A percentile compares a stretch with the other conserved stretches of the same genome.
Conservation (phyloP, 208 protist genomes). For the Trypanosoma conorhini region DNA sequence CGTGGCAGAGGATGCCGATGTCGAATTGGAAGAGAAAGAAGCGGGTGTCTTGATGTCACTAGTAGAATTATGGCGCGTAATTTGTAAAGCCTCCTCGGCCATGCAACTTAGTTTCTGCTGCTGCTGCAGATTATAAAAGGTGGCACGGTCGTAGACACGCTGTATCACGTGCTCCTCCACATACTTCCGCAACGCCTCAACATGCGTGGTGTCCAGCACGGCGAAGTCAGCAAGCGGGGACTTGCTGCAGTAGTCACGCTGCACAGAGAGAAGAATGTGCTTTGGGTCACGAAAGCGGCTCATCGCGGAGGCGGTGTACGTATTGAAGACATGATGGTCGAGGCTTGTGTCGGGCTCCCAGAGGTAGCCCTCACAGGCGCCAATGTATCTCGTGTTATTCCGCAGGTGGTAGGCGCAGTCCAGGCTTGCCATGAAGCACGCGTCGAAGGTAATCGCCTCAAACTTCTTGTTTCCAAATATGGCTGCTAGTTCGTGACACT, state of each 20-base stretch:
- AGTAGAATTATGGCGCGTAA: conserved; percentile 34
- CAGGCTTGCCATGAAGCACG: conserved; percentile 88
- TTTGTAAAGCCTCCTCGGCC: conserved; percentile 45
- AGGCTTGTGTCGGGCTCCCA: conserved; percentile 81
- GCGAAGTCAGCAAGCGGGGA: conserved; percentile 71
- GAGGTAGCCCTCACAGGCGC: conserved; percentile 82
- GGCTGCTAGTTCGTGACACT: conserved; percentile 69
- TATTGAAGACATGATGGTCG: conserved; percentile 85
- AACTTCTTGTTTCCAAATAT: conserved; percentile 65
- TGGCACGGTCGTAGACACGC: conserved; percentile 74
- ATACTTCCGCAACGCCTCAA: conserved; percentile 55
- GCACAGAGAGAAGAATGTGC: conserved; percentile 60
- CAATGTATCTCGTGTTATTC: conserved; percentile 83
- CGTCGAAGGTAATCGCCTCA: conserved; percentile 86
- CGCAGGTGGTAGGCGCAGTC: conserved; percentile 86
- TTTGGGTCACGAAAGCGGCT: conserved; percentile 67
- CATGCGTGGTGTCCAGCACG: conserved; percentile 72
- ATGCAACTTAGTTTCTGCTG: conserved; percentile 48
- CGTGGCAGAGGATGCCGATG: conserved; percentile 25
- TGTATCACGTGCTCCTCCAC: conserved; percentile 71
- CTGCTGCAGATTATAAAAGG: conserved; percentile 68
- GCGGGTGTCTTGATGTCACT: conserved; percentile 30
- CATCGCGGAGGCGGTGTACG: conserved; percentile 70
- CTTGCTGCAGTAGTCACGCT: conserved; percentile 74
- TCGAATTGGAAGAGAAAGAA: conserved; percentile 1